phyloP scores from a whole-genome alignment of 306 rosid species.

The Canavalia gladiata region DNA sequence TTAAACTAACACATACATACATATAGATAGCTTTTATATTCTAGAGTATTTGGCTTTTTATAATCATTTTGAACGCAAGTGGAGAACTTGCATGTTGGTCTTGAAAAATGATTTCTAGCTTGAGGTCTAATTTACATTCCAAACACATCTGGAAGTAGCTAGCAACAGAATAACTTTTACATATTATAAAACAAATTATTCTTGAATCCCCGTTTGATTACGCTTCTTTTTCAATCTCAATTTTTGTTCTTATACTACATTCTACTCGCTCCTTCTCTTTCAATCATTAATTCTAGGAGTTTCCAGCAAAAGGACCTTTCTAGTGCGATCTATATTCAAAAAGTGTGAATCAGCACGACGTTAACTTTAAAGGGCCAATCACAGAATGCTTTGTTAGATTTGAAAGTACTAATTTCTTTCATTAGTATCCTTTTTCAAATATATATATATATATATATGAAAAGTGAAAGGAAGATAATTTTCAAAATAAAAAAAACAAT shows the following conservation, averaged over 20 bases:
- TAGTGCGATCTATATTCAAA: not conserved
- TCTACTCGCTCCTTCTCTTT: not conserved
- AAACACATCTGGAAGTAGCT: conserved; percentile 7
- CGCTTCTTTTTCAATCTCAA: not conserved
- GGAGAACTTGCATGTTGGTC: not conserved
- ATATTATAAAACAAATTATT: not conserved
- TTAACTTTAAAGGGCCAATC: not conserved
- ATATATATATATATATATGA: too few species aligned
- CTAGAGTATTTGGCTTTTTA: not conserved
- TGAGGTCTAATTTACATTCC: not conserved
- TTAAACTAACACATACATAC: not conserved
- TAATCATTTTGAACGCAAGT: not conserved
- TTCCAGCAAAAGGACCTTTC: not conserved
- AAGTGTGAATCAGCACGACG: not conserved
- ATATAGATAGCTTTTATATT: not conserved
- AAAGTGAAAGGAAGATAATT: too few species aligned
- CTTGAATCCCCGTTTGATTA: not conserved
- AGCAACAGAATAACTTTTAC: not conserved
- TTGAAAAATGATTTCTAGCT: not conserved
- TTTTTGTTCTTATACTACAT: not conserved
- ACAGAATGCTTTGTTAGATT: not conserved
- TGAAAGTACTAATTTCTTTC: not conserved
- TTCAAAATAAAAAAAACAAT: too few species aligned
- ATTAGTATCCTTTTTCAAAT: not conserved
- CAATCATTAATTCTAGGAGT: not conserved